Percentiles rank a stretch among this genome's conserved stretches.
These are phyloP conservation scores for Leptographium procerum DNA, from an alignment of 2,329 filamentous ascomycete species.

Conservation along the genomic window DNA sequence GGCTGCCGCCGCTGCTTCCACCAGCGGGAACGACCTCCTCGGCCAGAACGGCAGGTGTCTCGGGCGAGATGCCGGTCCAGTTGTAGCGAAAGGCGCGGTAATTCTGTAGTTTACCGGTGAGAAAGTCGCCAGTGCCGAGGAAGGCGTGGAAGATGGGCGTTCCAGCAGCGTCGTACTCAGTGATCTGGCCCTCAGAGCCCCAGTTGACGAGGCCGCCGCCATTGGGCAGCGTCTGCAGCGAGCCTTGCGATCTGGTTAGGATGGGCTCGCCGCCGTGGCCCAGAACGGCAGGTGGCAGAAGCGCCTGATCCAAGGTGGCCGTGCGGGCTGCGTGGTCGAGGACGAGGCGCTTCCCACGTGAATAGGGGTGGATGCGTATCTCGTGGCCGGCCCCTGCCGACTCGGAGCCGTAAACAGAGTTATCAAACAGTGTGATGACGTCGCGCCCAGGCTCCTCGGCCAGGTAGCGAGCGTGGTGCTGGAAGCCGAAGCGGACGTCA, in stretches of 20 bases:
- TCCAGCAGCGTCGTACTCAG: conserved; percentile 35
- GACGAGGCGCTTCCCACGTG: conserved; percentile 33
- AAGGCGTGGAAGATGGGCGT: conserved; percentile 40
- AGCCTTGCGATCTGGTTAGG: conserved; percentile 22
- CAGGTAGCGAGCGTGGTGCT: conserved; percentile 35
- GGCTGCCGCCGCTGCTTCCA: no score
- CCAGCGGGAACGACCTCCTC: neutral
- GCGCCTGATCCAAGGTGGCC: conserved; percentile 33
- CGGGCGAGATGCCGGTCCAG: conserved; percentile 37
- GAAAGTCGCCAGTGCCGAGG: conserved; percentile 25
- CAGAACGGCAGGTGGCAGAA: conserved; percentile 31
- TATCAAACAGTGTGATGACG: conserved; percentile 37
- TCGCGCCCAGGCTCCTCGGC: conserved; percentile 24
- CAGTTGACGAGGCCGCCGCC: conserved; percentile 45
- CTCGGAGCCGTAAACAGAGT: conserved; percentile 33
- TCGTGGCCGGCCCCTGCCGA: conserved; percentile 14
- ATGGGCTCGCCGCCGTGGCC: no score
- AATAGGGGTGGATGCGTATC: conserved; percentile 16
- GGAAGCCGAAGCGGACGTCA: conserved; percentile 27
- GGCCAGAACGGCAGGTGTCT: conserved; percentile 20
- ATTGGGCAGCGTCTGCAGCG: conserved; percentile 34
- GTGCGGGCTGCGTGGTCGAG: conserved; percentile 31
- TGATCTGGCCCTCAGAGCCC: conserved; percentile 38
- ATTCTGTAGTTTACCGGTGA: conserved; percentile 31
- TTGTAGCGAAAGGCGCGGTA: conserved; percentile 43